Evolutionary conservation across 2,329 filamentous ascomycete genomes (phyloP).

Genomic region (Aspergillus latus): DNA sequence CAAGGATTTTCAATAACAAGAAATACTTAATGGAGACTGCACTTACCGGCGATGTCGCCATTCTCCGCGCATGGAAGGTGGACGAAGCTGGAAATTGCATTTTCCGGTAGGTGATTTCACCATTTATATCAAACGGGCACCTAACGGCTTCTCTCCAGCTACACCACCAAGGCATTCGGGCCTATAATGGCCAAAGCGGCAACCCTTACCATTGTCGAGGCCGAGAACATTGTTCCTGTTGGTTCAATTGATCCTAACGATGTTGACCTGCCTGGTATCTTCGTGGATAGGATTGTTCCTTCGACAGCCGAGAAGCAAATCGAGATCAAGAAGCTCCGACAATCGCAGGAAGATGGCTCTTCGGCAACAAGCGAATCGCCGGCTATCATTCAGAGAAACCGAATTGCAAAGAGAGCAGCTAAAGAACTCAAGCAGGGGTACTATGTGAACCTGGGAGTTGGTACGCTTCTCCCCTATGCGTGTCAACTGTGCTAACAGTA

Average conservation of each 20-base stretch:
- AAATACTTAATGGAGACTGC: slow-evolving; percentile 76
- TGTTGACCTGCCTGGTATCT: slow-evolving; percentile 79
- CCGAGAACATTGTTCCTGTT: slow-evolving; percentile 75
- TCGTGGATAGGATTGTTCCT: slow-evolving; percentile 76
- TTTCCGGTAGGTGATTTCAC: slow-evolving; percentile 57
- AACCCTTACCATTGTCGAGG: slow-evolving; percentile 75
- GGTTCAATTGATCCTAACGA: slow-evolving; percentile 72
- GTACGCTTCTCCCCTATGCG: slow-evolving; percentile 19
- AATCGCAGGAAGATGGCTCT: slow-evolving; percentile 39
- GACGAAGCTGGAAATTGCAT: slow-evolving; percentile 77
- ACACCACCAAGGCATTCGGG: slow-evolving; percentile 73
- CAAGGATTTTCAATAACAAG: slow-evolving; percentile 70
- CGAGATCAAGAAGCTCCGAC: slow-evolving; percentile 65
- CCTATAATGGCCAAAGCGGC: slow-evolving; percentile 80
- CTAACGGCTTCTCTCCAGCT: slow-evolving; percentile 31
- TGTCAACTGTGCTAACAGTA: slow-evolving; percentile 1
- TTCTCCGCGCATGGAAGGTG: slow-evolving; percentile 72
- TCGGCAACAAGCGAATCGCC: slow-evolving; percentile 37
- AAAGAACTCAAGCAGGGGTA: slow-evolving; percentile 69
- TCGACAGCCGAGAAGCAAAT: slow-evolving; percentile 70
- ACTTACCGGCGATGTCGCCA: slow-evolving; percentile 72
- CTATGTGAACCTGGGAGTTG: slow-evolving; percentile 38
- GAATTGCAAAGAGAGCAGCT: slow-evolving; percentile 74
- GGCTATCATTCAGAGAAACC: slow-evolving; percentile 43
- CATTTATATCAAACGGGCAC: not conserved